Evolutionary conservation across 306 rosid species (phyloP).

Genomic region (Rubus parviflorus): DNA sequence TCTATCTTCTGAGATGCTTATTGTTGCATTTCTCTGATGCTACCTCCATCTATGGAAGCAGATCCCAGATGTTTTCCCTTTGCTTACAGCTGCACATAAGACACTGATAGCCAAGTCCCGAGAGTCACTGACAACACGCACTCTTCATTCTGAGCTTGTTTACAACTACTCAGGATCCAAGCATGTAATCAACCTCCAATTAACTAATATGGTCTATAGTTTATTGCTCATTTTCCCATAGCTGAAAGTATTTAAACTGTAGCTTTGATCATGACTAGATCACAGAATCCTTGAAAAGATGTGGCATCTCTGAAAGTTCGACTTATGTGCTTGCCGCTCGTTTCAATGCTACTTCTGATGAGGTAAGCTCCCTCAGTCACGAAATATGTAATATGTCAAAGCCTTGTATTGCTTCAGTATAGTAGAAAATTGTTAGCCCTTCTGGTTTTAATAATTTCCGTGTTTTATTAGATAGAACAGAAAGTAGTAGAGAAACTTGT

Average conservation of each 20-base stretch:
- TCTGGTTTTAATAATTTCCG: neutral
- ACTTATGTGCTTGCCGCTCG: constrained; percentile 75
- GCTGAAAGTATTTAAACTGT: constrained; percentile 26
- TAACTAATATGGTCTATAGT: neutral
- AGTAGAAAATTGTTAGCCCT: neutral
- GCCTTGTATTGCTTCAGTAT: constrained; percentile 11
- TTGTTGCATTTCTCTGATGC: constrained; percentile 26
- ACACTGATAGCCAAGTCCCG: constrained; percentile 69
- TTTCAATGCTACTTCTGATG: constrained; percentile 69
- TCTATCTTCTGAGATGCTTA: neutral
- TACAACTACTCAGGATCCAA: constrained; percentile 89
- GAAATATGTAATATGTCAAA: neutral
- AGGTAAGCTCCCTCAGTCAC: constrained; percentile 43
- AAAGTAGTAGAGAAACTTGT: constrained; percentile 65
- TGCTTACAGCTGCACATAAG: constrained; percentile 81
- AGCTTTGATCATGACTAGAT: constrained; percentile 50
- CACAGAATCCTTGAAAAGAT: constrained; percentile 85
- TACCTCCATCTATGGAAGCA: constrained; percentile 36
- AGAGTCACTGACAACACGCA: constrained; percentile 76
- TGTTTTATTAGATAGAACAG: constrained; percentile 39
- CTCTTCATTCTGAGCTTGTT: constrained; percentile 94
- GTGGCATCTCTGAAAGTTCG: constrained; percentile 73
- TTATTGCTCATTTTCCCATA: constrained; percentile 12
- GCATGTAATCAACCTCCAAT: constrained; percentile 50
- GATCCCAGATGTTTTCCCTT: constrained; percentile 84